These are phyloP conservation scores for Pleurotus giganteus DNA, from an alignment of 768 basidiomycete genomes.

Conservation along the genomic window DNA sequence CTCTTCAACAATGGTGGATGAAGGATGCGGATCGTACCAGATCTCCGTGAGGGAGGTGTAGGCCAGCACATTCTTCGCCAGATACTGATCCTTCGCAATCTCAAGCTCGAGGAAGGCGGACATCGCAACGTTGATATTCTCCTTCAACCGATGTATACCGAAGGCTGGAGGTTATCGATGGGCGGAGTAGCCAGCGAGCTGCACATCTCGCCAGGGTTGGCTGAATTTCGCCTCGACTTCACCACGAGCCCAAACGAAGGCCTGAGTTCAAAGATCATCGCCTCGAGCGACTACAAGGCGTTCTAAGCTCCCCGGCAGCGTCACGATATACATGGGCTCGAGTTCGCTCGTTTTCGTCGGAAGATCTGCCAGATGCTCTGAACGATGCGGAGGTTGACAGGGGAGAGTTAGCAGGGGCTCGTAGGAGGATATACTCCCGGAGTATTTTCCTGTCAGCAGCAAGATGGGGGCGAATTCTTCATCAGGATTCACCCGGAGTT, in stretches of 20 bases:
- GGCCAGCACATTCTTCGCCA: constrained; percentile 85
- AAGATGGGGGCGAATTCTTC: constrained; percentile 53
- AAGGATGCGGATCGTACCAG: constrained; percentile 93
- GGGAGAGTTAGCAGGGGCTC: constrained; percentile 78
- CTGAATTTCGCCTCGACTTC: constrained; percentile 97
- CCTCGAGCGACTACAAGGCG: constrained; percentile 84
- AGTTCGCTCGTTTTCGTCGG: constrained; percentile 91
- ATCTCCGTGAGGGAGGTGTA: constrained; percentile 95
- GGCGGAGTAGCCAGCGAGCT: constrained; percentile 96
- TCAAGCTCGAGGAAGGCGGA: constrained; percentile 75
- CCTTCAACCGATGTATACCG: constrained; percentile 96
- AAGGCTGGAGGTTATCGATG: constrained; percentile 97
- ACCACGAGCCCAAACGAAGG: constrained; percentile 96
- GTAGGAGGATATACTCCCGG: constrained; percentile 76
- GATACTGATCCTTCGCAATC: constrained; percentile 54
- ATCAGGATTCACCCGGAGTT: constrained; percentile 80
- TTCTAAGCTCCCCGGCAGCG: constrained; percentile 67
- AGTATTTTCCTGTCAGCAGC: constrained; percentile 74
- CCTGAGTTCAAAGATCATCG: constrained; percentile 72
- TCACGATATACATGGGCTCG: constrained; percentile 84
- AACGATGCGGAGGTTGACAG: constrained; percentile 94
- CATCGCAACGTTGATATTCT: constrained; percentile 99
- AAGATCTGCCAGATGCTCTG: constrained; percentile 95
- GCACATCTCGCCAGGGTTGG: constrained; percentile 97
- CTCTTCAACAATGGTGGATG: constrained; percentile 91